A percentile compares a stretch with the other conserved stretches of the same genome.
Conservation (phyloP, 2,329 filamentous ascomycete genomes). For the Anisogramma anomala region DNA sequence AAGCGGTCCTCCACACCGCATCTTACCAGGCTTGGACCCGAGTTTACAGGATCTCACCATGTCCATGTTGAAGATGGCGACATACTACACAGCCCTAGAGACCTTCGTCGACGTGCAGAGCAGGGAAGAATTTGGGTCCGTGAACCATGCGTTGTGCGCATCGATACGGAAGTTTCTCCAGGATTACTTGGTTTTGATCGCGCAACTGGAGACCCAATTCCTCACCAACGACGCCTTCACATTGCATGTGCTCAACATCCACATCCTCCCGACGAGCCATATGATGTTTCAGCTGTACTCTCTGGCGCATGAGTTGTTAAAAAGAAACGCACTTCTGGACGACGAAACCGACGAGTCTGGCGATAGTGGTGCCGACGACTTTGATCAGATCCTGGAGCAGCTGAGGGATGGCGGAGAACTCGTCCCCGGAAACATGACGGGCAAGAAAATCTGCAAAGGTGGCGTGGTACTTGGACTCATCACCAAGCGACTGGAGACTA, state of each 20-base stretch:
- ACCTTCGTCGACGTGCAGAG: slow-evolving; percentile 92
- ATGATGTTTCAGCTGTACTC: slow-evolving; percentile 86
- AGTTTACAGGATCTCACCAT: slow-evolving; percentile 77
- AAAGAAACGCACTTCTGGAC: slow-evolving; percentile 76
- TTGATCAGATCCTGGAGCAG: slow-evolving; percentile 87
- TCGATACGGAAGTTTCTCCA: slow-evolving; percentile 83
- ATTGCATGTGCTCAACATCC: slow-evolving; percentile 82
- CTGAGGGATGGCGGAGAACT: slow-evolving; percentile 78
- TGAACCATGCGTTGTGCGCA: slow-evolving; percentile 94
- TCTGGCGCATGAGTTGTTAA: slow-evolving; percentile 75
- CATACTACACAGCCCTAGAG: slow-evolving; percentile 82
- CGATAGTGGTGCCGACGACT: slow-evolving; percentile 69
- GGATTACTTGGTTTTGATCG: slow-evolving; percentile 85
- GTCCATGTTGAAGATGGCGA: slow-evolving; percentile 88
- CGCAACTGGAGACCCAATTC: slow-evolving; percentile 87
- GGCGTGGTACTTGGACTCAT: slow-evolving; percentile 84
- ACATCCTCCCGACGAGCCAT: slow-evolving; percentile 79
- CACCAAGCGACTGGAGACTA: slow-evolving; percentile 71
- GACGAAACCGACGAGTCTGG: slow-evolving; percentile 61
- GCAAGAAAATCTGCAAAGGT: slow-evolving; percentile 93
- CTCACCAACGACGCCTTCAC: slow-evolving; percentile 84
- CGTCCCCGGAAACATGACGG: slow-evolving; percentile 63
- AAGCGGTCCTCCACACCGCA: slow-evolving; percentile 67
- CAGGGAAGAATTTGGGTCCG: slow-evolving; percentile 80
- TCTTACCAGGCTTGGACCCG: slow-evolving; percentile 75